phyloP scores from a whole-genome alignment of 805 yeast species.

The Starmera amethionina region DNA sequence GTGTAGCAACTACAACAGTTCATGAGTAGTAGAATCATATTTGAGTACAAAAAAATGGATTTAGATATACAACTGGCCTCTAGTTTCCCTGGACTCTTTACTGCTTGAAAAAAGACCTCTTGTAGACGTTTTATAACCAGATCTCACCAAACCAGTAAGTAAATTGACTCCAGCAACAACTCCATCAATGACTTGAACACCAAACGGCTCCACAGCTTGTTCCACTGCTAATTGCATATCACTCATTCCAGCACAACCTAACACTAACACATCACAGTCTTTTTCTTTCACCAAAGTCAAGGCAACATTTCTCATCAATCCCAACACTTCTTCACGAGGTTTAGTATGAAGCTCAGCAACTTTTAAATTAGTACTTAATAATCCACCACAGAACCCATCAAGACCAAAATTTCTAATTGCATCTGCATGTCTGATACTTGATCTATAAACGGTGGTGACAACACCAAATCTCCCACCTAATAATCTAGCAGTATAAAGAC shows the following conservation, averaged over 20 bases:
- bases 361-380: slow-evolving; percentile 21
- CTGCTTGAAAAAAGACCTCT: slow-evolving; percentile 19
- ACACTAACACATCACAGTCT: slow-evolving; percentile 20
- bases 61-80: slow-evolving; percentile 15
- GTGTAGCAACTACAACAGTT: too few relatives aligned
- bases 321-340: slow-evolving; percentile 20
- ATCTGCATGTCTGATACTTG: slow-evolving; percentile 23
- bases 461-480: slow-evolving; percentile 25
- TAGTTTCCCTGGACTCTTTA: slow-evolving; percentile 6
- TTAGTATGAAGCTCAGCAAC: slow-evolving; percentile 24
- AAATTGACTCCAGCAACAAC: slow-evolving; percentile 18
- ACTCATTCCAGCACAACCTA: slow-evolving; percentile 26
- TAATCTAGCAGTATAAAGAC: slow-evolving; percentile 21
- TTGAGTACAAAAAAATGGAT: neutral
- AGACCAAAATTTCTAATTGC: slow-evolving; percentile 21
- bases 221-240: slow-evolving; percentile 19
- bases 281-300: slow-evolving; percentile 16
- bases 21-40: too few relatives aligned
- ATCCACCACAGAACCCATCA: slow-evolving; percentile 22
- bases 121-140: slow-evolving; percentile 19
- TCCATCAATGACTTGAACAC: slow-evolving; percentile 19
- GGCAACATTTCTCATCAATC: slow-evolving; percentile 19
- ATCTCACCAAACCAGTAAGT: slow-evolving; percentile 13
- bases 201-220: slow-evolving; percentile 8
- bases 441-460: slow-evolving; percentile 21